These are phyloP conservation scores for Quercus glauca DNA, from an alignment of 306 rosid genomes.

Conservation along the genomic window DNA sequence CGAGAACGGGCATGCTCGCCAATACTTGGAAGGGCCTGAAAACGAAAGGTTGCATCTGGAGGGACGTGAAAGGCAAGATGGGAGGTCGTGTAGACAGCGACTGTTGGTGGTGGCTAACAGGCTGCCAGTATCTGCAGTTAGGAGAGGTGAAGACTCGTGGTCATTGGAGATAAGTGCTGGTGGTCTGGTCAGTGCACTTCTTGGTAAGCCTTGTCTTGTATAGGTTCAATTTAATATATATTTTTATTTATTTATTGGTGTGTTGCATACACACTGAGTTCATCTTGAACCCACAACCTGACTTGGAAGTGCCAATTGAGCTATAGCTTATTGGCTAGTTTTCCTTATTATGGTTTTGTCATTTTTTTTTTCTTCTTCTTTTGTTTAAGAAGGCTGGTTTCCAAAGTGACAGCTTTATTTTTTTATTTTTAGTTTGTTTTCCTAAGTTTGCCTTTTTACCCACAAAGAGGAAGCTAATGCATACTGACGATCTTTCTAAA, in stretches of 20 bases:
- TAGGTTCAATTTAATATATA: slow-evolving; percentile 7
- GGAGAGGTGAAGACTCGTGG: slow-evolving; percentile 86
- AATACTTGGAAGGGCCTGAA: slow-evolving; percentile 44
- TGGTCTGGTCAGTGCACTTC: slow-evolving; percentile 81
- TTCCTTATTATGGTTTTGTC: neutral
- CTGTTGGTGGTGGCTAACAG: slow-evolving; percentile 93
- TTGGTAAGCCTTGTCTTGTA: slow-evolving; percentile 45
- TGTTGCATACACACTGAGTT: too few relatives aligned
- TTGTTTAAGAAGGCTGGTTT: slow-evolving; percentile 5
- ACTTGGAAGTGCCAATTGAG: too few relatives aligned
- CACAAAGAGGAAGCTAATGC: slow-evolving; percentile 19
- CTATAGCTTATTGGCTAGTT: neutral
- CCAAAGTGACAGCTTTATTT: neutral
- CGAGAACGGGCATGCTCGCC: slow-evolving; percentile 38
- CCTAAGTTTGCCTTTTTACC: slow-evolving; percentile 13
- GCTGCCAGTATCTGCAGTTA: slow-evolving; percentile 81
- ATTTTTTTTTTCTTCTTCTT: too few relatives aligned
- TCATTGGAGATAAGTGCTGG: slow-evolving; percentile 87
- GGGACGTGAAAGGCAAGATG: slow-evolving; percentile 44
- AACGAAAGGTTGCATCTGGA: slow-evolving; percentile 30
- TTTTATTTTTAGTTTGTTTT: neutral
- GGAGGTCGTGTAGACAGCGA: slow-evolving; percentile 51
- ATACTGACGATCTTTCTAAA: slow-evolving; percentile 26
- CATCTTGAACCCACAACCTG: too few relatives aligned
- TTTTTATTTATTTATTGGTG: neutral